These are phyloP conservation scores for Aspergillus conjunctus DNA, from an alignment of 495 filamentous ascomycete species.

Conservation along the genomic window DNA sequence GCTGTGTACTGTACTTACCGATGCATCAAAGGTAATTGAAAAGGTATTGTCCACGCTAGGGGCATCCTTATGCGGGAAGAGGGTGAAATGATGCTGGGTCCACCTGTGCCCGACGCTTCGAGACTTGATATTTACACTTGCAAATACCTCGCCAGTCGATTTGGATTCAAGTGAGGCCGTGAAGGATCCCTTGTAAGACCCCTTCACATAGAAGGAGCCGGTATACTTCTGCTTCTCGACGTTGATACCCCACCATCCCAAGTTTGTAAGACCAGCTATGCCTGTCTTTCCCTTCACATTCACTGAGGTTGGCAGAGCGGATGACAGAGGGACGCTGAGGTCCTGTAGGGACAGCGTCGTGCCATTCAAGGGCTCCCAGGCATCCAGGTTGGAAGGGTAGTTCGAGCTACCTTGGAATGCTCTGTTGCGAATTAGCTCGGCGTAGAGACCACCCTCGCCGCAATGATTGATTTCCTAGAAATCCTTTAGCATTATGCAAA, in stretches of 20 bases:
- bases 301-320: constrained; percentile 62
- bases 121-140: constrained; percentile 30
- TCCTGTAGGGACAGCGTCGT: constrained; percentile 55
- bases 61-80: constrained; percentile 42
- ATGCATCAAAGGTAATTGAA: constrained; percentile 58
- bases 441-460: constrained; percentile 76
- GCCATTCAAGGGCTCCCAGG: constrained; percentile 56
- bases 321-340: constrained; percentile 56
- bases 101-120: constrained; percentile 32
- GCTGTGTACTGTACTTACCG: constrained; percentile 23
- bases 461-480: constrained; percentile 70
- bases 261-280: constrained; percentile 57
- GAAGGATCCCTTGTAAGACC: constrained; percentile 36
- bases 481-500: neutral
- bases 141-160: constrained; percentile 34
- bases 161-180: constrained; percentile 34
- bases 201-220: constrained; percentile 61
- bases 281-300: constrained; percentile 50
- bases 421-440: constrained; percentile 70
- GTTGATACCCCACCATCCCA: constrained; percentile 66
- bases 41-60: constrained; percentile 65
- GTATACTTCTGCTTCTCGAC: constrained; percentile 54
- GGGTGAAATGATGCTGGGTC: constrained; percentile 41
- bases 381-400: constrained; percentile 50
- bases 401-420: constrained; percentile 62